Evolutionary conservation across 108 stramenopile genomes (phyloP), one percentile per base, ranked within the genome.

Genomic region (Pseudonitzschia pungens): DNA sequence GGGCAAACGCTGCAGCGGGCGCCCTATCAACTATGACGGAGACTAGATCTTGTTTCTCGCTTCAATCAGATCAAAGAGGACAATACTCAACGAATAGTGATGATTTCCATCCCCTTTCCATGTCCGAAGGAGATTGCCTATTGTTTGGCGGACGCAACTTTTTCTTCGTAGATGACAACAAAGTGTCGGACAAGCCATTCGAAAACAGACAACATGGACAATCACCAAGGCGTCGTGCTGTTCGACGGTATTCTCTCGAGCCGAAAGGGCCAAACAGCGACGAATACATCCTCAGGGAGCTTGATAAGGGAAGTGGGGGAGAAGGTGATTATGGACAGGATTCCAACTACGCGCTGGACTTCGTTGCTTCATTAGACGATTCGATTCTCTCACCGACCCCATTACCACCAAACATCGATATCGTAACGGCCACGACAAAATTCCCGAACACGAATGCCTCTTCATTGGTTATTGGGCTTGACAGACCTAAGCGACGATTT

Each of bases 401-500:
- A 33, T 40, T 62, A 7, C 60, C 60, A 21, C 36, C 36, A 62
- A 55, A 55, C 26, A 22, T 55, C 22, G 54, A 55, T 24, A 20
- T 55, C 10, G 24, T 55, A 55, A 55, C 12, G 54, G 54, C 24
- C 26, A 55, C 54, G 9, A 55, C 24, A 16, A 26, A 55, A 10
- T 11, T 33, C 33, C n/a, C n/a, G 33, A 62, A 62, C 60, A 31
- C 8, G 27, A n/a, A 4, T 28, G 15, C n/a, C 32, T 33, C 36
- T 18, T 21, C 32, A 16, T 62, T 62, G 22, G 32, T 62, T 4
- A 33, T 62, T n/a, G 60, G 60, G 15, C 60, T 62, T 5, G 60
- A 62, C 36, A 16, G 33, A n/a, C 60, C 60, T 7, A 41, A n/a
- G 26, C 60, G 60, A 62, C 60, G 60, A 62, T 62, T 62, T 20